Evolutionary conservation across 768 basidiomycete species (phyloP), one percentile per base, ranked within the genome.

Genomic region (Clavaria fumosa): DNA sequence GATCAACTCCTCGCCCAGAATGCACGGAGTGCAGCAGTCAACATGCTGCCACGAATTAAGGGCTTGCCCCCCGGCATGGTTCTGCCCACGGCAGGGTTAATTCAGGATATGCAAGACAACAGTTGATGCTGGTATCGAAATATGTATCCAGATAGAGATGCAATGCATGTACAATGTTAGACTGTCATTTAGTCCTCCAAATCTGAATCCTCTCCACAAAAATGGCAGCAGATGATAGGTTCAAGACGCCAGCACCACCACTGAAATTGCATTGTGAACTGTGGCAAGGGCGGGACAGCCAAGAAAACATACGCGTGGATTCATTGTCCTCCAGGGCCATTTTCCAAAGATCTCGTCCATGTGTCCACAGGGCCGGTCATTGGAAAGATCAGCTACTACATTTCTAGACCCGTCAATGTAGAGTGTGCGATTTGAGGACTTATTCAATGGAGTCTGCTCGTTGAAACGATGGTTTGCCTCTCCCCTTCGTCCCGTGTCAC

Each of bases 41-140:
- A 71, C 34, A 61, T 89, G 24, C 69, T 97, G n/a, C 88, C 91
- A 14, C 66, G 82, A 11, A 58, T 91, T 49, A 78, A 74, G 17
- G 88, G 85, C n/a, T 68, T 97, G 18, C 93, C 93, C 3, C 79
- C 82, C 1, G 85, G 86, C 4, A 96, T 95, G 93, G 69, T 81
- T 27, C 65, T 85, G 48, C 78, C 79, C 7, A 58, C 60, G 36
- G 54, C 24, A 23, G 23, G 21, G 33, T 20, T 14, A 18, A 18
- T 18, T 9, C 7, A 19, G 15, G 7, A 7, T 38, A n/a, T n/a
- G n/a, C n/a, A n/a, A n/a, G n/a, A n/a, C n/a, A n/a, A n/a, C n/a
- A n/a, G n/a, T n/a, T n/a, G n/a, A n/a, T n/a, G n/a, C n/a, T n/a
- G n/a, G n/a, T n/a, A n/a, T n/a, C n/a, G n/a, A n/a, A n/a, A n/a